Evolutionary conservation across 2,329 filamentous ascomycete genomes (phyloP), one percentile per base, ranked within the genome.

Genomic region (Sphaerostilbella broomeana): DNA sequence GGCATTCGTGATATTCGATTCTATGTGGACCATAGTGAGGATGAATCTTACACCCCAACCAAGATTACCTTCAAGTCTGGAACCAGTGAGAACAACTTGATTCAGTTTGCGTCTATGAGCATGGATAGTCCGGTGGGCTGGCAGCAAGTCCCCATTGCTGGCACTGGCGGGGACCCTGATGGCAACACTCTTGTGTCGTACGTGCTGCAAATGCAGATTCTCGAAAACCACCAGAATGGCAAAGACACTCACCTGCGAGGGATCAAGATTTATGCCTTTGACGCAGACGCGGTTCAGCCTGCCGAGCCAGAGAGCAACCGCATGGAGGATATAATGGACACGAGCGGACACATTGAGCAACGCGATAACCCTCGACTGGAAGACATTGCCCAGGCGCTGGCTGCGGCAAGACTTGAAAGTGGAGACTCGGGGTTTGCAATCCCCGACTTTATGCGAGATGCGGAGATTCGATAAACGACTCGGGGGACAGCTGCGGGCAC

Each of bases 151-250:
- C 79, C 86, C 16, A 63, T 77, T 13, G 58, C 59, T 1, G 68
- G 68, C 10, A 67, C 67, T 0, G 75, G 73, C n/a, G 70, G 72
- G 27, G 78, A 75, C 32, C 71, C 70, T 33, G 79, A 79, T 54
- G 83, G 75, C 27, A 84, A 81, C 52, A 84, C 89, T 1, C 75
- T 97, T 13, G 79, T 89, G 44, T 88, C 86, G 12, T 95, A 90
- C 65, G 78, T 97, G 20, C 73, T 98, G 19, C 89, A 97, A 61
- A 81, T 97, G 55, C 81, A 85, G 50, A 82, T 98, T 34, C 75
- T 90, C 36, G 92, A 97, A 65, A 98, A 98, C 57, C 92, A 98
- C 60, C 92, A 98, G 64, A 98, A 98, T 60, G 92, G 92, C 48
- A 98, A 98, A 61, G 92, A 98, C 59, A 98, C 92, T n/a, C 92